Base-by-base conservation (phyloP, 2,329 filamentous ascomycete species). In the Diaporthe batatas region DNA sequence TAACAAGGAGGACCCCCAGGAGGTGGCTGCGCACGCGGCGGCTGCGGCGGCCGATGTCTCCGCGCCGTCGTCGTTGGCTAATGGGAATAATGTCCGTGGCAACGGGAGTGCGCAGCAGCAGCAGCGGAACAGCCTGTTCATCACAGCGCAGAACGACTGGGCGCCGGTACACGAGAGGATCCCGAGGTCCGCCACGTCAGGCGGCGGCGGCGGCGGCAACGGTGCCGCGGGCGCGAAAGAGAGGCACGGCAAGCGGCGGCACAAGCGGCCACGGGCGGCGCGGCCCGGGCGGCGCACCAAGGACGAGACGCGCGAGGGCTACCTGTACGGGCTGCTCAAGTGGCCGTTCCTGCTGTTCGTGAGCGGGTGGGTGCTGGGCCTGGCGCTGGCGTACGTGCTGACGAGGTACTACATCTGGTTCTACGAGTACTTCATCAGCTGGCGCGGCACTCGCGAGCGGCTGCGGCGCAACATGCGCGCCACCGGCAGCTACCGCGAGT, bases 121-220 rank as follows among this genome's bases (percentile, higher is more conserved):
- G 74, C 67, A 65, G 53, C 67, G 62, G 44, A 73, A 75, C 73
- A 77, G 76, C 65, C 77, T 90, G 65, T 95, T 95, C 80, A 94
- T 98, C 78, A 93, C 94, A 4, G 96, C 96, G 53, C 91, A 97
- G 79, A 97, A 97, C 81, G 96, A 99, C 85, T 99, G 96, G 96
- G 92, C 94, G 21, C 96, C 96, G 0, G 90, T 98, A 16, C 92
- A 93, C 77, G 90, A 96, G 80, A 91, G 89, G 72, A 87, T 95
- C 29, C 36, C 74, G 65, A 76, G 77, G 21, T 21, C 72, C 25
- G 73, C 73, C 39, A 73, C 54, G 6, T 67, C 62, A 39, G 47
- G 47, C 25, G 62, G 47, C 39, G 62, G 62, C 25, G 32, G 23
- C 5, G 29, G 12, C n/a, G 51, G 16, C 74, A 75, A 29, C 86